Conservation (phyloP, 176 grass and related monocot species). For the Puccinellia tenuiflora region DNA sequence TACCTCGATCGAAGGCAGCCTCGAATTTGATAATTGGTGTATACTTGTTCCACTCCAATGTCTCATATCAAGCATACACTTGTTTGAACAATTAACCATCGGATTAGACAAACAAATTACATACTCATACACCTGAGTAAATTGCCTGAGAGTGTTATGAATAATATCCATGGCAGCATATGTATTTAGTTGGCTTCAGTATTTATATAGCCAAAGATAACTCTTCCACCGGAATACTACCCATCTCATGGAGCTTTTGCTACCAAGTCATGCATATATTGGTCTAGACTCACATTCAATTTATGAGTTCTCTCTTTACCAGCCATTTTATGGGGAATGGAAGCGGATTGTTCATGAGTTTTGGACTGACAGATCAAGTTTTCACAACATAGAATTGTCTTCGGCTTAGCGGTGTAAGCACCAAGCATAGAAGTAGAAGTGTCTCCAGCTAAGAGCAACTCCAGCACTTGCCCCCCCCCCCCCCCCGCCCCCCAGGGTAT, state of each 20-base stretch:
- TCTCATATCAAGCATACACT: too few species aligned
- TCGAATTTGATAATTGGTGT: too few species aligned
- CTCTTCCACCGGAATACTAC: not conserved
- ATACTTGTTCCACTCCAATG: too few species aligned
- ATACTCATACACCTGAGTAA: not conserved
- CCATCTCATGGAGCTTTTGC: not conserved
- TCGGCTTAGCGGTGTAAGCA: too few species aligned
- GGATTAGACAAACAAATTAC: not conserved
- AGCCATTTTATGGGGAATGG: not conserved
- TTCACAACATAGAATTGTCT: too few species aligned
- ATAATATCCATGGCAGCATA: not conserved
- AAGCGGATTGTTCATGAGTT: not conserved
- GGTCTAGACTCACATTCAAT: not conserved
- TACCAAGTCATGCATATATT: not conserved
- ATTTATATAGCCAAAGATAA: not conserved
- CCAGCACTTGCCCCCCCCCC: too few species aligned
- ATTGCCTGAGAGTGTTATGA: not conserved
- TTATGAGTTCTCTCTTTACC: not conserved
- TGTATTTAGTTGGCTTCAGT: too few species aligned
- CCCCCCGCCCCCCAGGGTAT: too few species aligned
- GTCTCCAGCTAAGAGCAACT: too few species aligned
- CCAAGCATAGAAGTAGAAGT: too few species aligned
- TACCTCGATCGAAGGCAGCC: too few species aligned
- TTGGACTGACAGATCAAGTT: not conserved
- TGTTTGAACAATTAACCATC: not conserved